phyloP scores from a whole-genome alignment of 2,329 filamentous ascomycete genomes.

The Hypocrella siamensis region DNA sequence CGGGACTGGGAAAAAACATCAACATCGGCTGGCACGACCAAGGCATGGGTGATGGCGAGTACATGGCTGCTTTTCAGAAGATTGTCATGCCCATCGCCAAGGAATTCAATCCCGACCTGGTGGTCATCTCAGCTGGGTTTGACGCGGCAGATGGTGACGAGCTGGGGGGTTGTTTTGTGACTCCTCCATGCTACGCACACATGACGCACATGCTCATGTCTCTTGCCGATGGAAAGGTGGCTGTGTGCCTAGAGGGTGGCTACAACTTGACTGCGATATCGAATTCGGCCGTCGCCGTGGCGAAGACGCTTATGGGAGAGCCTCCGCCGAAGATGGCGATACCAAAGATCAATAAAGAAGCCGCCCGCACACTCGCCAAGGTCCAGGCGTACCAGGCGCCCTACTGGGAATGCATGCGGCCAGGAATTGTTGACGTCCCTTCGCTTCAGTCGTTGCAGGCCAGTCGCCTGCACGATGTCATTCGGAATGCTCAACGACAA shows the following conservation, averaged over 20 bases:
- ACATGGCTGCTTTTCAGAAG: slow-evolving; percentile 89
- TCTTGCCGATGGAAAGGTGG: slow-evolving; percentile 73
- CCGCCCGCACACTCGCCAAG: slow-evolving; percentile 37
- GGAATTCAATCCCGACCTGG: slow-evolving; percentile 86
- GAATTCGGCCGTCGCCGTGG: slow-evolving; percentile 79
- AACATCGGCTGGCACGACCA: slow-evolving; percentile 54
- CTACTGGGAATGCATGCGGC: slow-evolving; percentile 82
- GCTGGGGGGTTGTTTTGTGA: slow-evolving; percentile 82
- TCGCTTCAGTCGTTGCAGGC: slow-evolving; percentile 36
- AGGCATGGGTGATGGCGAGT: slow-evolving; percentile 91
- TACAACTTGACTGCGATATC: slow-evolving; percentile 93
- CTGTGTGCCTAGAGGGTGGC: slow-evolving; percentile 86
- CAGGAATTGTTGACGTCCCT: slow-evolving; percentile 40
- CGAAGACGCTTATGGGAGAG: slow-evolving; percentile 87
- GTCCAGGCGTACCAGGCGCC: slow-evolving; percentile 46
- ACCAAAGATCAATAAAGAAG: slow-evolving; percentile 40
- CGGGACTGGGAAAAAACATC: slow-evolving; percentile 44
- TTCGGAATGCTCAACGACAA: slow-evolving; percentile 62
- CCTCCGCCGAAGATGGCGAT: slow-evolving; percentile 52
- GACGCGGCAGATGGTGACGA: slow-evolving; percentile 90
- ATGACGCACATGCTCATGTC: slow-evolving; percentile 99
- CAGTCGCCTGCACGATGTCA: slow-evolving; percentile 60
- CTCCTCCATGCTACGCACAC: slow-evolving; percentile 82
- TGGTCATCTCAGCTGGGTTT: slow-evolving; percentile 91
- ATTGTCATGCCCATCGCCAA: slow-evolving; percentile 92